Percentiles rank a stretch among this genome's conserved stretches.
These are phyloP conservation scores for Ogataea trehalophila DNA, from an alignment of 805 yeast species.

Conservation along the genomic window DNA sequence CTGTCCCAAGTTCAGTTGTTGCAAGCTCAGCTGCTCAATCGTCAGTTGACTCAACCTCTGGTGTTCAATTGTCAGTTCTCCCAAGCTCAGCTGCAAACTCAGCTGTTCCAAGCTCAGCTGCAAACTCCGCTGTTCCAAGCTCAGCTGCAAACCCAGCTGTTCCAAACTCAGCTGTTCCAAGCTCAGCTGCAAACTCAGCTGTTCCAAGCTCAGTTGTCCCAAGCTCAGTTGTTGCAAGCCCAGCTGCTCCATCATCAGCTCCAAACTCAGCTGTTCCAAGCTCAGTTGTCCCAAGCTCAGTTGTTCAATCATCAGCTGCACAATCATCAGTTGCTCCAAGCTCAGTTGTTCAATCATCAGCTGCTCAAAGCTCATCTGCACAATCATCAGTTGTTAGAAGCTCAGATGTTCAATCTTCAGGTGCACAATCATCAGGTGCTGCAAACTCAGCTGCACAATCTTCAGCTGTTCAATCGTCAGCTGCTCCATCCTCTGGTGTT, in stretches of 20 bases:
- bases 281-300: not conserved
- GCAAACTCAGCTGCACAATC: not conserved
- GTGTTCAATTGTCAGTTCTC: not conserved
- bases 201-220: not conserved
- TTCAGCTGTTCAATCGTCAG: not conserved
- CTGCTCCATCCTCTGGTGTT: not conserved
- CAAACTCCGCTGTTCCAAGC: too few relatives aligned
- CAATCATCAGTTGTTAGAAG: not conserved
- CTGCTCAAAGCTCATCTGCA: not conserved
- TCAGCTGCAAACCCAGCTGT: not conserved
- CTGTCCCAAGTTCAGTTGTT: not conserved
- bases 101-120: not conserved
- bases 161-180: not conserved
- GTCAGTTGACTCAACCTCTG: not conserved
- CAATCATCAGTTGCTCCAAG: not conserved
- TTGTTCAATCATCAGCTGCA: constrained; percentile 1
- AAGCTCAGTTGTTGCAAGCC: not conserved
- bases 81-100: not conserved
- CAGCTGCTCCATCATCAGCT: constrained; percentile 2
- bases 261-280: constrained; percentile 1
- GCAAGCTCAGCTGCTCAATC: not conserved
- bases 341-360: not conserved
- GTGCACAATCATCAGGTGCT: not conserved
- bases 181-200: not conserved
- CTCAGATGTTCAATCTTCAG: not conserved